These are phyloP conservation scores for Pythium phragmitis DNA, from an alignment of 352 stramenopile genomes.

Conservation along the genomic window DNA sequence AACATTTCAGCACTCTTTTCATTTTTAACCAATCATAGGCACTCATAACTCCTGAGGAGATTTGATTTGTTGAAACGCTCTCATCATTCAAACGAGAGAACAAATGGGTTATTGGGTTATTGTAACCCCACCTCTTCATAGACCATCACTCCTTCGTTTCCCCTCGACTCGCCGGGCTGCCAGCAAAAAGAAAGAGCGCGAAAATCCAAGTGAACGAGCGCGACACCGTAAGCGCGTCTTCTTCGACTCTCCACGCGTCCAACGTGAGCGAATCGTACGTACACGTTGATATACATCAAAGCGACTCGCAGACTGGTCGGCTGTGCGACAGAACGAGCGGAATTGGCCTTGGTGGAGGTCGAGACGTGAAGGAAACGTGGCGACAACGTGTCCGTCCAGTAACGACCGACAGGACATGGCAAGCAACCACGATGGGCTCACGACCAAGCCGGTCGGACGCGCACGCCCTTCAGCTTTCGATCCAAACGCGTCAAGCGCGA, in stretches of 20 bases:
- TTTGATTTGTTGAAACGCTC: constrained; percentile 15
- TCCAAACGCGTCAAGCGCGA: constrained; percentile 19
- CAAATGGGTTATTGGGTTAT: constrained; percentile 20
- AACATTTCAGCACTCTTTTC: not conserved
- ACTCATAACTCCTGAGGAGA: not conserved
- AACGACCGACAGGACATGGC: constrained; percentile 17
- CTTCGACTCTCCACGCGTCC: constrained; percentile 1
- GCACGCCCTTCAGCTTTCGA: constrained; percentile 15
- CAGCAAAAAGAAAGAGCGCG: constrained; percentile 27
- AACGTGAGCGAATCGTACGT: not conserved
- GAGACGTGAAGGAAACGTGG: constrained; percentile 4
- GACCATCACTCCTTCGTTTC: constrained; percentile 26
- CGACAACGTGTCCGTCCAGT: not conserved
- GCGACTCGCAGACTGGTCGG: not conserved
- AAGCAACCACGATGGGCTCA: constrained; percentile 13
- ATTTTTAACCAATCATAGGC: constrained; percentile 12
- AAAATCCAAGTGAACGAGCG: not conserved
- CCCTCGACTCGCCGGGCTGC: constrained; percentile 19
- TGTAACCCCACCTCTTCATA: constrained; percentile 17
- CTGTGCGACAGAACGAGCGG: constrained; percentile 1
- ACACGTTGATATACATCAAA: not conserved
- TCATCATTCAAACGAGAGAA: constrained; percentile 2
- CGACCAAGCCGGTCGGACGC: constrained; percentile 10
- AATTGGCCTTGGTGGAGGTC: not conserved
- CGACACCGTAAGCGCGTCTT: not conserved